Conservation (phyloP, 352 stramenopile species). For the Globisporangium radiosum region DNA sequence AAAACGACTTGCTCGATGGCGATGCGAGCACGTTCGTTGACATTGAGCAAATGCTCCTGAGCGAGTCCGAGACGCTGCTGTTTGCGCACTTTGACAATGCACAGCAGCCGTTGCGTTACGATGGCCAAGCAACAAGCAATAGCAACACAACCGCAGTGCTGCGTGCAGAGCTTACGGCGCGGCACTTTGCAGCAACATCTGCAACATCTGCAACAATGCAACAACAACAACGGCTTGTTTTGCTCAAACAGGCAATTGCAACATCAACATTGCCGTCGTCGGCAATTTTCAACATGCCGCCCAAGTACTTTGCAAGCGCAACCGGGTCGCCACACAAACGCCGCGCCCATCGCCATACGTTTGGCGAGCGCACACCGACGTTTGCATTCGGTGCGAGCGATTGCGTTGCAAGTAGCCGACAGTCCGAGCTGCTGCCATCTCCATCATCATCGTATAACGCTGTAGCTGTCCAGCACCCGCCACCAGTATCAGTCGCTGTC, state of each 20-base stretch:
- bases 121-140: neutral
- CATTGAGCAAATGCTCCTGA: conserved; percentile 65
- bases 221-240: conserved; percentile 8
- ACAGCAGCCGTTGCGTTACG: conserved; percentile 15
- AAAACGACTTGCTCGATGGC: conserved; percentile 14
- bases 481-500: too few relatives aligned
- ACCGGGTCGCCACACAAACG: conserved; percentile 35
- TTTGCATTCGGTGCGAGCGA: conserved; percentile 35
- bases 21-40: conserved; percentile 29
- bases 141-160: neutral
- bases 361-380: conserved; percentile 39
- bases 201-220: neutral
- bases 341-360: conserved; percentile 45
- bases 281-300: conserved; percentile 22
- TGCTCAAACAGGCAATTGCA: conserved; percentile 12
- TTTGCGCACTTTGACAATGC: conserved; percentile 16
- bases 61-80: conserved; percentile 29
- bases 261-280: conserved; percentile 7
- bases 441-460: too few relatives aligned
- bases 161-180: conserved; percentile 12
- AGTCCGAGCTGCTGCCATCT: too few relatives aligned
- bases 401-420: neutral
- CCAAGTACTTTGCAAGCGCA: conserved; percentile 30
- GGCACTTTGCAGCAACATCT: conserved; percentile 5
- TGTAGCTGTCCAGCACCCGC: too few relatives aligned